Evolutionary conservation across 2,329 filamentous ascomycete species (phyloP), one percentile per base, ranked within the genome.

Genomic region (Decorospora gaudefroyi): DNA sequence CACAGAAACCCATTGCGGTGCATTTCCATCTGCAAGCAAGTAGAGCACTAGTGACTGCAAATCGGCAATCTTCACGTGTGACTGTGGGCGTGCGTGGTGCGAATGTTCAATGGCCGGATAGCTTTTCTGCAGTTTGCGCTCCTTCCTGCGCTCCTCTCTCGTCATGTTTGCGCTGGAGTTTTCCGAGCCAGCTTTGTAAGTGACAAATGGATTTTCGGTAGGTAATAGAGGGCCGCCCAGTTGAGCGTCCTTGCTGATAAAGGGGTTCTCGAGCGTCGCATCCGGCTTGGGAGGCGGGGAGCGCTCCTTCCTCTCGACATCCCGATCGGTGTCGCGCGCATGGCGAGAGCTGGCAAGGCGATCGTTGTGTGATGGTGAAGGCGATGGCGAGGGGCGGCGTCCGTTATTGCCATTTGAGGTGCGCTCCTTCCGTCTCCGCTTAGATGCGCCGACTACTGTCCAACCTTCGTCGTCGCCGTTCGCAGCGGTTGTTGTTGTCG

Each of bases 1-100:
- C 45, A 85, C 72, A 19, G 81, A 78, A 11, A 83, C 77, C 82
- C 82, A 85, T 61, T 83, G 80, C n/a, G 82, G 82, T 17, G 79
- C 78, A 21, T 76, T 71, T 8, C 67, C 70, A 58, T 84, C 81
- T n/a, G 80, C 79, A 41, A 85, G 76, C 49, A 83, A 72, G 64
- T 85, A 85, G 16, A 85, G 72, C 22, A 61, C 71, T 19, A 85
- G 68, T 13, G 75, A 72, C 58, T 85, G 82, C 12, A 85, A 64
- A 55, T 85, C 81, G 33, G 74, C 71, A 40, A 84, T 76, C 37
- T 78, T 81, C 45, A 84, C 76, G 27, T 76, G 76, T 9, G 74
- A 74, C 49, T 82, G 75, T 27, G 83, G 65, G 15, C 75, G 76
- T n/a, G 79, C 75, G 43, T 78, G 73, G 7, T 76, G 67, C 1